phyloP scores from a whole-genome alignment of 192 early-diverging fungal species.

The Endogone sp. region DNA sequence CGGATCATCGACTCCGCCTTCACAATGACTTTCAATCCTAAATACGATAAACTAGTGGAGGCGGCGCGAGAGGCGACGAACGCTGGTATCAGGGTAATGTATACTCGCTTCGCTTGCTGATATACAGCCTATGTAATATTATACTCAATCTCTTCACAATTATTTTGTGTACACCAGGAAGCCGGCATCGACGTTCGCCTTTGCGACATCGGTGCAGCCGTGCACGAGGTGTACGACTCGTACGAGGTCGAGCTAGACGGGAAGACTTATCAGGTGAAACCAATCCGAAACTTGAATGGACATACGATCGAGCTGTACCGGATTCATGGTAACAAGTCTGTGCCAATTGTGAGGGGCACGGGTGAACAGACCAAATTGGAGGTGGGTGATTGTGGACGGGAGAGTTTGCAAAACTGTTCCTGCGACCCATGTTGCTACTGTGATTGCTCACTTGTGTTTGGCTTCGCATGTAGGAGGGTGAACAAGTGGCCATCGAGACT shows the following conservation, averaged over 20 bases:
- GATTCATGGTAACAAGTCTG: constrained; percentile 93
- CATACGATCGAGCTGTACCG: constrained; percentile 90
- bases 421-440: no score
- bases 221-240: constrained; percentile 98
- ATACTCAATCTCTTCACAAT: constrained; percentile 44
- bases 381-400: constrained; percentile 65
- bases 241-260: constrained; percentile 95
- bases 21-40: constrained; percentile 88
- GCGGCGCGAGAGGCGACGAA: constrained; percentile 96
- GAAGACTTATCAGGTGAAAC: constrained; percentile 89
- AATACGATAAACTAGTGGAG: constrained; percentile 78
- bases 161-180: no score
- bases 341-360: constrained; percentile 85
- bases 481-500: constrained; percentile 95
- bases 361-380: constrained; percentile 93
- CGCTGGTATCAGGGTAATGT: constrained; percentile 82
- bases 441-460: neutral
- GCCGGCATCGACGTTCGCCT: constrained; percentile 97
- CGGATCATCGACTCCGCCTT: constrained; percentile 95
- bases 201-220: constrained; percentile 90
- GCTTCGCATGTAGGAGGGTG: constrained; percentile 70
- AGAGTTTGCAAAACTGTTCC: no score
- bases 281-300: constrained; percentile 94
- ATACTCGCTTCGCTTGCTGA: constrained; percentile 68
- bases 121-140: constrained; percentile 73